Evolutionary conservation across 148 eudicot species (phyloP), one percentile per base, ranked within the genome.

Genomic region (Rhododendron molle): DNA sequence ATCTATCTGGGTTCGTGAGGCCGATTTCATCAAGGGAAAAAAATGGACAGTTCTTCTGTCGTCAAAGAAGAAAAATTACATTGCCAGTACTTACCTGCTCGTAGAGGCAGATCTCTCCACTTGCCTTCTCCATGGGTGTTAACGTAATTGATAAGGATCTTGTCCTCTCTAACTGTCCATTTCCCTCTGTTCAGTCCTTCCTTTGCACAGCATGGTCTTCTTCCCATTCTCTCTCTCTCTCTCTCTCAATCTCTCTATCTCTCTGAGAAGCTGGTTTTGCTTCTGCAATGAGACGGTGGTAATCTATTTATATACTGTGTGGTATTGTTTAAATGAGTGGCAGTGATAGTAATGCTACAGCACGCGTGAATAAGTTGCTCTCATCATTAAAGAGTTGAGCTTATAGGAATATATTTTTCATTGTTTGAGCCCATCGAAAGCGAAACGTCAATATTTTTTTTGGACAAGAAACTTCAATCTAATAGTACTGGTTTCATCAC

Each of bases 151-250:
- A 38, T 3, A 0, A 88, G 65, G 30, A 83, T 67, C 44, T 83
- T 50, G 38, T 88, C 87, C 79, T 88, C 89, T 49, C 34, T 56
- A 71, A 83, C 89, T 47, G 87, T 85, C 89, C 89, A 88, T 60
- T 85, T 85, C 69, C 89, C 89, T 78, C 83, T 85, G 49, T 88
- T 85, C 3, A 88, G 79, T 7, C 87, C 89, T 40, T 81, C 87
- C 32, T 85, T 88, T 15, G 56, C 80, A 71, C 89, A 88, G 76
- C 89, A 88, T 62, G 89, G 89, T 12, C 28, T 88, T 47, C 87
- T 88, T 18, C 87, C 89, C 89, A 85, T 82, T 69, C 3, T 12
- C 28, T 13, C 23, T 8, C 56, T 44, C 58, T 44, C 38, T 83
- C 77, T 46, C 77, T 67, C 77, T 83, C 78, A 43, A 50, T 62